phyloP scores from a whole-genome alignment of 306 rosid genomes.

The Medicago arabica region DNA sequence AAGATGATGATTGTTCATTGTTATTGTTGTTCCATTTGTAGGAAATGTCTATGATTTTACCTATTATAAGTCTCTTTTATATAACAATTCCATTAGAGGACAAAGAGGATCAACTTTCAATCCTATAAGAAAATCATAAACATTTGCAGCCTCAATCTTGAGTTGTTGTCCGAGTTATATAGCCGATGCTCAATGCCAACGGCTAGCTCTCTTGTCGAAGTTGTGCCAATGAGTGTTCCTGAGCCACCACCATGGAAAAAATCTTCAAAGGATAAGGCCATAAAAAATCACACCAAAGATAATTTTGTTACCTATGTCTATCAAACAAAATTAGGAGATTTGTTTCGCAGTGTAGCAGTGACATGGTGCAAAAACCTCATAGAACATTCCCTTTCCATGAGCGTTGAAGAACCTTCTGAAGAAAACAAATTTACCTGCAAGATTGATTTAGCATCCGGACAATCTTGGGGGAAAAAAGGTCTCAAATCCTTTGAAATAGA shows the following conservation, averaged over 20 bases:
- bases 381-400: conserved; percentile 52
- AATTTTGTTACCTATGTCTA: conserved; percentile 50
- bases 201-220: conserved; percentile 40
- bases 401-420: conserved; percentile 43
- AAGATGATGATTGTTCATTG: conserved; percentile 20
- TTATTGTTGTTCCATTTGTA: conserved; percentile 36
- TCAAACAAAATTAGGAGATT: conserved; percentile 49
- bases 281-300: conserved; percentile 33
- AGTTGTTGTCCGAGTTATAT: conserved; percentile 17
- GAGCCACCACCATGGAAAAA: conserved; percentile 40
- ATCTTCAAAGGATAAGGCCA: conserved; percentile 4
- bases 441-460: conserved; percentile 56
- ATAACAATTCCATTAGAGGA: conserved; percentile 25
- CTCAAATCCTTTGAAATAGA: conserved; percentile 60
- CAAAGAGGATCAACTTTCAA: conserved; percentile 33
- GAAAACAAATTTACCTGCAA: conserved; percentile 49
- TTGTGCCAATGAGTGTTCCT: conserved; percentile 40
- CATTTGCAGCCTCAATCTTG: conserved; percentile 31
- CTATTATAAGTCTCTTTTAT: conserved; percentile 9
- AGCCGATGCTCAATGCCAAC: conserved; percentile 25
- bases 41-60: conserved; percentile 21
- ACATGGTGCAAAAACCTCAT: conserved; percentile 59
- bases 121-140: conserved; percentile 31
- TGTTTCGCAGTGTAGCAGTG: conserved; percentile 36
- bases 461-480: conserved; percentile 71